Base-by-base conservation (phyloP, 1,139 yeast genomes). In the Yamadazyma triangularis region DNA sequence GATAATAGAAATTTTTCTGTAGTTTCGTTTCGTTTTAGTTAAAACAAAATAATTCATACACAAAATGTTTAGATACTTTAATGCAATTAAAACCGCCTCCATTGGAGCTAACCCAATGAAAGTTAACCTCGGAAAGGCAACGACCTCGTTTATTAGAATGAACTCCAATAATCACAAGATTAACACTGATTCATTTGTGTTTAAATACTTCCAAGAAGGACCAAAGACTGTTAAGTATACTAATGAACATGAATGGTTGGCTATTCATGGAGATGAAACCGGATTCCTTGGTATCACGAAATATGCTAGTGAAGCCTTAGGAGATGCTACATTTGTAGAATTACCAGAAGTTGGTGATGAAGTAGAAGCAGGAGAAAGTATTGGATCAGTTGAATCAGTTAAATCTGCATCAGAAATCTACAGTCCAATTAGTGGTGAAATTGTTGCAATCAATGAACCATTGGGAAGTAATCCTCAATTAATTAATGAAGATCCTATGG, bases 271-370 rank as follows among this genome's bases (percentile, higher is more conserved):
- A 22, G 96, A 89, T 58, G 86, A 87, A 36, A 70, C 79, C 21
- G 82, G 93, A 2, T 88, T 82, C 47, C 70, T 91, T 23, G 99
- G 99, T 23, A 88, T 91, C 59, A 89, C 98, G 39, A 78, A 76
- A 50, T 89, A 91, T 57, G 99, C 99, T 21, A 83, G 96, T 26
- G 96, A 89, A 51, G 95, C 98, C n/a, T 74, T 91, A 40, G 98
- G 98, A 28, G 99, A 91, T 62, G 94, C 95, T 33, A 93, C 97
- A 12, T 91, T 72, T 58, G 82, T 88, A 42, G 99, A 91, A 61
- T 73, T 89, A 48, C 95, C 95, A 31, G 91, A 81, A 47, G 75
- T 73, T 25, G 93, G 85, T 29, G 74, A 72, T 30, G 64, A 56
- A 20, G 74, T 85, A 35, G 79, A 71, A 36, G 69, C 71, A 34